These are phyloP conservation scores for Ophiostoma novo-ulmi DNA, from an alignment of 2,329 filamentous ascomycete genomes.

Conservation along the genomic window DNA sequence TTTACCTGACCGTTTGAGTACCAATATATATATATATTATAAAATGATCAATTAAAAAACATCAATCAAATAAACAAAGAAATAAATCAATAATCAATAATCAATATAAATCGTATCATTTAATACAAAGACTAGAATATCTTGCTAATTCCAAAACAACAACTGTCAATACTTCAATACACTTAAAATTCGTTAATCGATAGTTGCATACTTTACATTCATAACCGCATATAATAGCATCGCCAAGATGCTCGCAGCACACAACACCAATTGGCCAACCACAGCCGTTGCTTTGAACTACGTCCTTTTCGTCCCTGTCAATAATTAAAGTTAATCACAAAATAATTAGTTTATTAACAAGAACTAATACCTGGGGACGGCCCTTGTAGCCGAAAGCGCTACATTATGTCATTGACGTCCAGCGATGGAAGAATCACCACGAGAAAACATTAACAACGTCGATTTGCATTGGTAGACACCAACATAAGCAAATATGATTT, in stretches of 20 bases:
- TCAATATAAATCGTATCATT: no score
- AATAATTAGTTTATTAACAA: background rate
- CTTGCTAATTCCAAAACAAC: no score
- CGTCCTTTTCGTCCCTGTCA: background rate
- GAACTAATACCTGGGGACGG: background rate
- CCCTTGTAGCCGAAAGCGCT: conserved; percentile 22
- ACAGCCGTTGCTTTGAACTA: conserved; percentile 18
- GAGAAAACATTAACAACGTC: conserved; percentile 13
- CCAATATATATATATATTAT: no score
- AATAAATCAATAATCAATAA: no score
- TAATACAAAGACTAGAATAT: no score
- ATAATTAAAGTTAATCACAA: background rate
- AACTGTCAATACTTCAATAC: no score
- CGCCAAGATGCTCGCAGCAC: background rate
- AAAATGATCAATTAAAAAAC: no score
- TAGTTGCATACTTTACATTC: no score
- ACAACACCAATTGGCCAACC: background rate
- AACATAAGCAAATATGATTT: conserved; percentile 16
- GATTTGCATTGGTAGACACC: background rate
- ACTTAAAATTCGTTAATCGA: no score
- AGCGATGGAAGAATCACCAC: background rate
- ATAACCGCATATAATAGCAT: background rate
- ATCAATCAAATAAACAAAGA: no score
- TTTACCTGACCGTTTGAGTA: no score
- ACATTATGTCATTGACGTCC: conserved; percentile 15